These are phyloP conservation scores for Daldinia bambusicola DNA, from an alignment of 495 filamentous ascomycete species.

Conservation along the genomic window DNA sequence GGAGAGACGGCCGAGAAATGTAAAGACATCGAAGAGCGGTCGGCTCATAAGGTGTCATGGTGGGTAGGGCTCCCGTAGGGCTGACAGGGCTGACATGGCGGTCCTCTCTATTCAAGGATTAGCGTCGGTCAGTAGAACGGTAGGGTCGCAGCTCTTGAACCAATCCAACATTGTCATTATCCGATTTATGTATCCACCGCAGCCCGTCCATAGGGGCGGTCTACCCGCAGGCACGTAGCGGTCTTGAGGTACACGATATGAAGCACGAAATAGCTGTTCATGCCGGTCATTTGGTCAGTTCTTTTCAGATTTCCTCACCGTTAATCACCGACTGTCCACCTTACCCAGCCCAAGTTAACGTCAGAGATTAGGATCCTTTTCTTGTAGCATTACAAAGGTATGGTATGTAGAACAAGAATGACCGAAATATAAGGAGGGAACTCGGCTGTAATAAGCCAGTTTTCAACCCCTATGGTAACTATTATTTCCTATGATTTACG, in stretches of 20 bases:
- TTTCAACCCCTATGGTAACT: not conserved
- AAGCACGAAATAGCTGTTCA: conserved; percentile 10
- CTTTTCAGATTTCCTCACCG: not conserved
- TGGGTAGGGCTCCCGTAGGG: conserved; percentile 35
- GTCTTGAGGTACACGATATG: conserved; percentile 7
- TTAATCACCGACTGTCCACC: conserved; percentile 32
- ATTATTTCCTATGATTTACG: not conserved
- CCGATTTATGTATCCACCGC: conserved; percentile 31
- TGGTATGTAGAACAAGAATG: not conserved
- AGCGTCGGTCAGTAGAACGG: conserved; percentile 37
- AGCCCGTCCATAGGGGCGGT: conserved; percentile 18
- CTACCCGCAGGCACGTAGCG: conserved; percentile 13
- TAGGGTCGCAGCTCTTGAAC: conserved; percentile 26
- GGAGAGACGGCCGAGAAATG: conserved; percentile 1
- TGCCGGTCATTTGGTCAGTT: conserved; percentile 4
- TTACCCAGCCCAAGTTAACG: conserved; percentile 21
- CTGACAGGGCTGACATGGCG: conserved; percentile 42
- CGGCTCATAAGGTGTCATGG: conserved; percentile 19
- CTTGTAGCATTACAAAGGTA: conserved; percentile 3
- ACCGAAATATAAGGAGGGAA: conserved; percentile 18
- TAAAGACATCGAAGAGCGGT: conserved; percentile 27
- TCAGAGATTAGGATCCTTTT: conserved; percentile 3
- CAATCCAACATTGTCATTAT: conserved; percentile 34
- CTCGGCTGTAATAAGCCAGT: not conserved
- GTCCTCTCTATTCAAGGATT: conserved; percentile 34